Base-by-base conservation (phyloP, 768 basidiomycete genomes). In the Leccinum olivaceopallidum region DNA sequence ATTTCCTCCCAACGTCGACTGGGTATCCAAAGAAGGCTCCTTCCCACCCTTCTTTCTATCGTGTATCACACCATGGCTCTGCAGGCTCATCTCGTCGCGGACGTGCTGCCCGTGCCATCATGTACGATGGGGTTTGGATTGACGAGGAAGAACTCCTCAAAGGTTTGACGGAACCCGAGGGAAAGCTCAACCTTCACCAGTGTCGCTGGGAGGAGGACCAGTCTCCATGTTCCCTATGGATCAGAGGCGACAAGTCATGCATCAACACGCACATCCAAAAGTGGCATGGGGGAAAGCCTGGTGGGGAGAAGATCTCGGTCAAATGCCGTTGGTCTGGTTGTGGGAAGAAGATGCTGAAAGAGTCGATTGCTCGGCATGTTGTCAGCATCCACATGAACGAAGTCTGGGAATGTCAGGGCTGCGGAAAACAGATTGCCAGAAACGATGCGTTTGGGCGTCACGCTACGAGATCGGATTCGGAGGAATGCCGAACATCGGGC, bases 351-450 rank as follows among this genome's bases (percentile, higher is more conserved):
- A 72, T 72, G 66, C 20, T 58, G 6, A 73, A 71, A 47, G 71
- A 71, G 32, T 71, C 67, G 20, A 52, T 71, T 4, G 26, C 51
- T 2, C 56, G 71, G 2, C 69, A 72, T 6, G 28, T 72, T 0
- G 49, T 65, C 0, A 47, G 54, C 5, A n/a, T 58, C 6, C 71
- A 73, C 22, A 55, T 71, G 0, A 58, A 34, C 10, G 59, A 69
- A 53, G 57, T 57, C 30, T 65, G 57, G 63, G n/a, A 56, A 16
- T 68, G 69, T n/a, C 36, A 8, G 30, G 54, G 56, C 0, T 73
- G 69, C 2, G 42, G 59, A 28, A 61, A 68, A 28, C 52, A 47
- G 37, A 32, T 58, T 24, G 26, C 36, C 6, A 63, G 66, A 36
- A 51, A 47, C 5, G 69, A 70, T 6, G 52, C 37, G 1, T 61